phyloP scores from a whole-genome alignment of 1,284 basidiomycete genomes.

The Sutorius eximius region DNA sequence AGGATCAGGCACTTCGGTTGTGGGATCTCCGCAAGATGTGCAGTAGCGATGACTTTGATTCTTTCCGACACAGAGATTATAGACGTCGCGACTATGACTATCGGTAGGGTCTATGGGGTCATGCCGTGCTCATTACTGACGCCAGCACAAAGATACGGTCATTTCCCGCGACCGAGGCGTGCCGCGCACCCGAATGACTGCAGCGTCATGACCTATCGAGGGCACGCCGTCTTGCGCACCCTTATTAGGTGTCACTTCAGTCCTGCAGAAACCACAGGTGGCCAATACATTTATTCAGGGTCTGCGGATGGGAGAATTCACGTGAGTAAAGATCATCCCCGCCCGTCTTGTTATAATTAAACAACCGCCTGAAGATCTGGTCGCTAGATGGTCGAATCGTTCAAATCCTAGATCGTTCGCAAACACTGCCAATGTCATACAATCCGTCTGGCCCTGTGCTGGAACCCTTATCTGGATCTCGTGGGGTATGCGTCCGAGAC shows the following conservation, averaged over 20 bases:
- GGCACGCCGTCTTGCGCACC: conserved; percentile 90
- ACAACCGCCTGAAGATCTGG: conserved; percentile 71
- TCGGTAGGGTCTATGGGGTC: conserved; percentile 44
- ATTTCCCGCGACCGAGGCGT: conserved; percentile 66
- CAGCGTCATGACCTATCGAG: conserved; percentile 94
- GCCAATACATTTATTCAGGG: conserved; percentile 93
- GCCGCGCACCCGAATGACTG: conserved; percentile 84
- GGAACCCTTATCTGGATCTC: conserved; percentile 23
- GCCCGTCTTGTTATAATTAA: not conserved
- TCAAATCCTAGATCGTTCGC: conserved; percentile 81
- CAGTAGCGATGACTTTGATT: conserved; percentile 68
- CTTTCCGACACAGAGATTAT: conserved; percentile 50
- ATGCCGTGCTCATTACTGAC: conserved; percentile 3
- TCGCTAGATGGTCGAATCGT: conserved; percentile 86
- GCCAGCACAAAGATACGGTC: conserved; percentile 49
- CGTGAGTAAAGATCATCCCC: conserved; percentile 44
- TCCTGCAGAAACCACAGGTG: conserved; percentile 87
- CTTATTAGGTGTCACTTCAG: conserved; percentile 97
- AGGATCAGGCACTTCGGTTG: conserved; percentile 89
- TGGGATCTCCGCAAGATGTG: conserved; percentile 97
- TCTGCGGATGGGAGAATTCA: conserved; percentile 82
- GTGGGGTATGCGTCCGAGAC: conserved; percentile 78
- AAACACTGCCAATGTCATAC: conserved; percentile 69
- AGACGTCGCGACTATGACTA: conserved; percentile 79
- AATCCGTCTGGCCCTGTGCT: conserved; percentile 64